These are phyloP conservation scores for Aspergillus indologenus DNA, from an alignment of 495 filamentous ascomycete species.

Conservation along the genomic window DNA sequence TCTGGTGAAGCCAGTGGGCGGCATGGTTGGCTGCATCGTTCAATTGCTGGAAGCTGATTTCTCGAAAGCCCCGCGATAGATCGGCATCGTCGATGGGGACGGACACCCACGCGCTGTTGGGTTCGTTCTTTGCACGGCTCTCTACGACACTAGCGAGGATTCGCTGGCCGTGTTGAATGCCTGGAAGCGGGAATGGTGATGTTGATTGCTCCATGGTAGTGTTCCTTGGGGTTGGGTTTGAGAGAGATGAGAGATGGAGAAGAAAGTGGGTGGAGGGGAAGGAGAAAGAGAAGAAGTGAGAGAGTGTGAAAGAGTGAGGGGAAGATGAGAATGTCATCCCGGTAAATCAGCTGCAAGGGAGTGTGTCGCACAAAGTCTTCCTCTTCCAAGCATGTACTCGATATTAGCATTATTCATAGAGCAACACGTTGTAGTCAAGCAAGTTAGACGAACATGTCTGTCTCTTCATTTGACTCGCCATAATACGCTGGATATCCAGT, in stretches of 20 bases:
- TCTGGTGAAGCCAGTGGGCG: constrained; percentile 19
- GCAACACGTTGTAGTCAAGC: too few relatives aligned
- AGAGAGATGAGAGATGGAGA: neutral
- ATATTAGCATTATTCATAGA: too few relatives aligned
- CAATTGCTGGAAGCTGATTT: constrained; percentile 19
- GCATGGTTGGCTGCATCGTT: constrained; percentile 24
- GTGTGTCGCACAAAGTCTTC: too few relatives aligned
- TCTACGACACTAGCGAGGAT: constrained; percentile 14
- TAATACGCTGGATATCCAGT: too few relatives aligned
- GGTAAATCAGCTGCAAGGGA: too few relatives aligned
- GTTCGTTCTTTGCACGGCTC: constrained; percentile 6
- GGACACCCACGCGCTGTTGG: constrained; percentile 14
- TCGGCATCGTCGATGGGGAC: constrained; percentile 16
- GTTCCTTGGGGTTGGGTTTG: neutral
- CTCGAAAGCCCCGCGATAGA: constrained; percentile 18
- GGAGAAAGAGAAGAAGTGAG: neutral
- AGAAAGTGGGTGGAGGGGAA: neutral
- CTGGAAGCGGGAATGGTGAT: neutral
- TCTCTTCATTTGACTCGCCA: too few relatives aligned
- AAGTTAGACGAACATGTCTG: too few relatives aligned
- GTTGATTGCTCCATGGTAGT: neutral
- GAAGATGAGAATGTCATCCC: neutral
- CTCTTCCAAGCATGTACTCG: too few relatives aligned
- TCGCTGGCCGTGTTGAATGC: neutral
- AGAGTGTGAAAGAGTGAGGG: neutral